phyloP scores from a whole-genome alignment of 1,139 yeast genomes.

The Debaryomycetaceae sp. region DNA sequence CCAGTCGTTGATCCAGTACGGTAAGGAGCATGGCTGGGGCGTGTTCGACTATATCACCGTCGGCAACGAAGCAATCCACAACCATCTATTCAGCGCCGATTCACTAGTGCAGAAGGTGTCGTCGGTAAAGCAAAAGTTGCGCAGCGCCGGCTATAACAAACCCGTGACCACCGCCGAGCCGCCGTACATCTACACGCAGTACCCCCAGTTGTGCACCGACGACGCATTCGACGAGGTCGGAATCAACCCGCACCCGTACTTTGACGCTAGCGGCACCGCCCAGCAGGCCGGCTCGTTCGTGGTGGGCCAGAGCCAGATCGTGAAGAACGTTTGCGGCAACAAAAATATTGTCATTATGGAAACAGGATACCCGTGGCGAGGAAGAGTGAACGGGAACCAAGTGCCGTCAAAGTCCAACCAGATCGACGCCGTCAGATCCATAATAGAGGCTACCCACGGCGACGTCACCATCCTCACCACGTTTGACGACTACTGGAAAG shows the following conservation, averaged over 20 bases:
- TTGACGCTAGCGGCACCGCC: slow-evolving; percentile 53
- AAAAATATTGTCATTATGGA: slow-evolving; percentile 54
- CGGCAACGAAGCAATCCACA: slow-evolving; percentile 78
- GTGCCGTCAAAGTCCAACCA: slow-evolving; percentile 67
- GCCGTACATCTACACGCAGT: slow-evolving; percentile 54
- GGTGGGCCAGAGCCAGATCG: slow-evolving; percentile 44
- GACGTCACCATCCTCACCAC: slow-evolving; percentile 66
- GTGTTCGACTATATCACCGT: slow-evolving; percentile 64
- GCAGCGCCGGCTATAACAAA: slow-evolving; percentile 69
- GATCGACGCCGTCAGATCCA: slow-evolving; percentile 47
- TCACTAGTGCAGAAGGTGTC: slow-evolving; percentile 55
- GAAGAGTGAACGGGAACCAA: slow-evolving; percentile 59
- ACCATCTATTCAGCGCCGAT: slow-evolving; percentile 45
- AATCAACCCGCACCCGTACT: slow-evolving; percentile 80
- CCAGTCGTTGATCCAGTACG: slow-evolving; percentile 40
- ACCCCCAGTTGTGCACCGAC: slow-evolving; percentile 58
- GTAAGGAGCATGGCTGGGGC: slow-evolving; percentile 49
- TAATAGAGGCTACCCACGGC: slow-evolving; percentile 41
- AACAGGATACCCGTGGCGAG: slow-evolving; percentile 82
- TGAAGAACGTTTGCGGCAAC: slow-evolving; percentile 41
- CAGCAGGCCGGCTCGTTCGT: slow-evolving; percentile 65
- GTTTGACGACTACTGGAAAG: slow-evolving; percentile 76
- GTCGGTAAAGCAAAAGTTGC: slow-evolving; percentile 46
- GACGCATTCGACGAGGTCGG: slow-evolving; percentile 56
- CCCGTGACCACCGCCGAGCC: slow-evolving; percentile 78